These are phyloP conservation scores for Pseudogymnoascus verrucosus DNA, from an alignment of 2,329 filamentous ascomycete species.

Conservation along the genomic window DNA sequence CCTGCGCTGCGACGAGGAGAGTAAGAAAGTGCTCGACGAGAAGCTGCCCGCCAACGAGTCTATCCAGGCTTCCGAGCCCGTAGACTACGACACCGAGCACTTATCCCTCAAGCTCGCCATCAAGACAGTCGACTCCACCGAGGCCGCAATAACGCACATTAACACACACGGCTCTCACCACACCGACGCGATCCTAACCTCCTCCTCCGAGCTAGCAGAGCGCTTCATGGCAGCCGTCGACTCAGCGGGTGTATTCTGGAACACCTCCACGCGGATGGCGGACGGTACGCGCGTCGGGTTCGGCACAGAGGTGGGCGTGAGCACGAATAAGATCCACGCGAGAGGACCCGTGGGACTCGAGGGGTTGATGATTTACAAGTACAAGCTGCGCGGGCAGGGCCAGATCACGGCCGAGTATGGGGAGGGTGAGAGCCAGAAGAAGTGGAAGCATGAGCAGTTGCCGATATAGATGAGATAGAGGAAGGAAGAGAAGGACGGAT, in stretches of 20 bases:
- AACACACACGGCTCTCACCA: conserved; percentile 89
- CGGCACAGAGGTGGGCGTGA: conserved; percentile 95
- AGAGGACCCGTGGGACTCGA: conserved; percentile 89
- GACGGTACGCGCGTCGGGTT: conserved; percentile 98
- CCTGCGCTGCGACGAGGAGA: conserved; percentile 68
- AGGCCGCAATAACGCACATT: conserved; percentile 77
- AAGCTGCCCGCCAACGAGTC: conserved; percentile 37
- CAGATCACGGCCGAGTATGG: conserved; percentile 75
- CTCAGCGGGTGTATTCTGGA: conserved; percentile 93
- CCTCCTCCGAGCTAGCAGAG: conserved; percentile 59
- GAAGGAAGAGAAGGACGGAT: neutral
- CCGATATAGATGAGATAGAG: conserved; percentile 14
- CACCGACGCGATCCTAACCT: conserved; percentile 84
- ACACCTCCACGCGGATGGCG: conserved; percentile 86
- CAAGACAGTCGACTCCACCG: conserved; percentile 62
- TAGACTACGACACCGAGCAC: conserved; percentile 84
- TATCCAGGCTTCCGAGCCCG: conserved; percentile 57
- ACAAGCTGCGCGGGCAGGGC: conserved; percentile 75
- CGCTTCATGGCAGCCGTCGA: conserved; percentile 80
- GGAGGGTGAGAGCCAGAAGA: conserved; percentile 50
- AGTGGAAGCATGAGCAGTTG: conserved; percentile 49
- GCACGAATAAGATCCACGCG: conserved; percentile 96
- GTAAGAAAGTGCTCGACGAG: conserved; percentile 53
- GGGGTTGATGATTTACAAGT: conserved; percentile 95
- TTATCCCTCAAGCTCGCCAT: conserved; percentile 77